Percentiles rank a stretch among this genome's conserved stretches.
phyloP scores from a whole-genome alignment of 208 protist species.

The Acanthamoeba castellanii region DNA sequence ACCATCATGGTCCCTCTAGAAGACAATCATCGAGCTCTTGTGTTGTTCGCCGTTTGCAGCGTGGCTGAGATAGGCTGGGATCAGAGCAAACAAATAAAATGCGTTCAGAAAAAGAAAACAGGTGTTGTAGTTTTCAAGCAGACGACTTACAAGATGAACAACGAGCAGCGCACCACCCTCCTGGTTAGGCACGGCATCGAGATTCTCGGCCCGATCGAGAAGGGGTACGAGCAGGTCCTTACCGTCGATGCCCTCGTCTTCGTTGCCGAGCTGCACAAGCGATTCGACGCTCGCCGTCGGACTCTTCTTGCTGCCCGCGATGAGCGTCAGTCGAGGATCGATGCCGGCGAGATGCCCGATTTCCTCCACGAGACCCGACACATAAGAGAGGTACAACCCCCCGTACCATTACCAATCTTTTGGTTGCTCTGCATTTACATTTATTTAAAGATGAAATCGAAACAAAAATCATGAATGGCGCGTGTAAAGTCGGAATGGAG shows the following conservation, averaged over 20 bases:
- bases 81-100: background rate
- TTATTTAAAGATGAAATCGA: too few species aligned
- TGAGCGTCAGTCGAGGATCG: background rate
- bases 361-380: conserved; percentile 57
- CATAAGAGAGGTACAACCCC: conserved; percentile 40
- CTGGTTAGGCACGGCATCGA: conserved; percentile 9
- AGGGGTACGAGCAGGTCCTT: background rate
- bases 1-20: background rate
- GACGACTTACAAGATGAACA: background rate
- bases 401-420: background rate
- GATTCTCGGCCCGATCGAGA: background rate
- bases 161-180: conserved; percentile 3
- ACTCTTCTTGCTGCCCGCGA: conserved; percentile 19
- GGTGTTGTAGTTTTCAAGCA: background rate
- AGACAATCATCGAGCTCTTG: background rate
- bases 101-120: background rate
- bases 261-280: background rate
- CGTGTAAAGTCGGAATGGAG: conserved; percentile 77
- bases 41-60: background rate
- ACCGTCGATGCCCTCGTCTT: conserved; percentile 9
- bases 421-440: background rate
- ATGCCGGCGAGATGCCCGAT: conserved; percentile 33
- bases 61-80: background rate
- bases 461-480: background rate
- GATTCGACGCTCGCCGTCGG: background rate